A percentile compares a stretch with the other conserved stretches of the same genome.
Conservation (phyloP, 179 eudicot genomes). For the Monotropa hypopitys region DNA sequence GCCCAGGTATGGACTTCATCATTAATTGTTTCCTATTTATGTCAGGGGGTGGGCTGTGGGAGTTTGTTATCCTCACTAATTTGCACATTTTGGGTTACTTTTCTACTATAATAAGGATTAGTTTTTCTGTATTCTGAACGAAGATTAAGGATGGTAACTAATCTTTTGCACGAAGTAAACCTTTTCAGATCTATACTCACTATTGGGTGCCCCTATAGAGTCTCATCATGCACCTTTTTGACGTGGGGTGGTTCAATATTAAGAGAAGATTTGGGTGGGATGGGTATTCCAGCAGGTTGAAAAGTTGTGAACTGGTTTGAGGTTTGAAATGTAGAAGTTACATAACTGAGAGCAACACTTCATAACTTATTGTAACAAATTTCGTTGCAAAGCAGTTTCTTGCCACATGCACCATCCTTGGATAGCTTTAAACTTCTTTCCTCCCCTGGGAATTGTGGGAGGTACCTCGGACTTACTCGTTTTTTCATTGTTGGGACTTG, state of each 20-base stretch:
- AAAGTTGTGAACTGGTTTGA: neutral
- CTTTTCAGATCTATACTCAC: neutral
- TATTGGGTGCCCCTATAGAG: neutral
- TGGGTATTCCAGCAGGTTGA: neutral
- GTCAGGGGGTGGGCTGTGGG: neutral
- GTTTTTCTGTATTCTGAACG: neutral
- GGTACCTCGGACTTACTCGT: neutral
- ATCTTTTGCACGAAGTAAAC: neutral
- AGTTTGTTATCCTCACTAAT: neutral
- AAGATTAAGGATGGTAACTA: neutral
- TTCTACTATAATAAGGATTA: neutral
- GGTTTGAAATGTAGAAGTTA: neutral
- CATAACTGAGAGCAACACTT: too few relatives aligned
- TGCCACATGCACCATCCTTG: neutral
- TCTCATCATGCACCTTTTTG: neutral
- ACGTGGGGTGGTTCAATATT: neutral
- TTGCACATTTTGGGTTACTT: neutral
- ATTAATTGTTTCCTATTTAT: neutral
- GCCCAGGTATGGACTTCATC: slow-evolving; percentile 37
- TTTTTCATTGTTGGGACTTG: neutral
- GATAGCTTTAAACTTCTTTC: neutral
- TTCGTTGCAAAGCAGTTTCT: neutral
- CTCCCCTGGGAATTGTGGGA: neutral
- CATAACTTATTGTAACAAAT: neutral
- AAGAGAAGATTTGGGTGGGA: neutral